Evolutionary conservation across 73 alveolate species (phyloP), one percentile per base, ranked within the genome.

Genomic region (Symbiodinium pilosum): DNA sequence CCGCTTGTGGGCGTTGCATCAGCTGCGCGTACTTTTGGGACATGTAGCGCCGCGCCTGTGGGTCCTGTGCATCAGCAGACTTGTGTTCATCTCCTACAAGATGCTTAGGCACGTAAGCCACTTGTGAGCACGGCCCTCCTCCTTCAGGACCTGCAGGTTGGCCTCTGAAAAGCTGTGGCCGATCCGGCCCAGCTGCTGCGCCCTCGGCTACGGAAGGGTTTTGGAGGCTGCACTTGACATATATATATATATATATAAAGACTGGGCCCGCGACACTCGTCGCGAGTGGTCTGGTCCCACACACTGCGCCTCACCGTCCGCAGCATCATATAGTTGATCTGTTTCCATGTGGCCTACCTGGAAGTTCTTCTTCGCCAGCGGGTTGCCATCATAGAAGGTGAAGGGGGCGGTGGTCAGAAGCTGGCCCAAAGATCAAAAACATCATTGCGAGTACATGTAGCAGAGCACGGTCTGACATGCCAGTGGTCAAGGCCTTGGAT

Each of bases 311-410:
- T 91, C 4, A 24, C 77, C 9, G 28, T n/a, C n/a, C n/a, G n/a
- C n/a, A n/a, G n/a, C n/a, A n/a, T n/a, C n/a, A n/a, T n/a, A 41
- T 0, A 14, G 89, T 14, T 20, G 39, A 20, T 24, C 20, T 1
- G 28, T 24, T 56, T 56, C 32, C 32, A 56, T 30, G 28, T 2
- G 32, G 77, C 77, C 34, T 12, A 47, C 96, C 96, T 91, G 96
- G 51, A 91, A 91, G 87, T 91, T 26, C 87, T 69, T 91, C 96
- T 91, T 91, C 51, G 81, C 96, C 88, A 91, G 52, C 73, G 96
- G 96, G 96, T 91, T 91, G 73, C 81, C 96, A 30, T 91, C 96
- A 43, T 91, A 91, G 96, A 91, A 91, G 77, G 96, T 91, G 87
- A 91, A 91, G 71, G 96, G 96, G 38, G 96, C 96, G 8, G 96